Percentiles rank a stretch among this genome's conserved stretches.
Conservation (phyloP, 768 basidiomycete genomes). For the Vishniacozyma victoriae region DNA sequence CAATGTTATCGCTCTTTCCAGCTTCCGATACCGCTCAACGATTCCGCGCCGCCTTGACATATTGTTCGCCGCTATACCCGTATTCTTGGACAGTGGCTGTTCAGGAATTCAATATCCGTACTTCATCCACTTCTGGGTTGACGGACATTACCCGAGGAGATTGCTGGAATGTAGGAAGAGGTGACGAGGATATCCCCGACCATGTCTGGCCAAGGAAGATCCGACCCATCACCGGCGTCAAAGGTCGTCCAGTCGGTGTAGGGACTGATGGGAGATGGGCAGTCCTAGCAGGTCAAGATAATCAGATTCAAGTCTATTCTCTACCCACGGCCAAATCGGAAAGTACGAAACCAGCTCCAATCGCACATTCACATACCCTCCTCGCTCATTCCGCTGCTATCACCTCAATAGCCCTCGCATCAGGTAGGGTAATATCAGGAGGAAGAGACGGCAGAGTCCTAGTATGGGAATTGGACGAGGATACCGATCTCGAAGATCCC, state of each 20-base stretch:
- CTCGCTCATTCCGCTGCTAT: constrained; percentile 38
- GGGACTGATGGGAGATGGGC: constrained; percentile 42
- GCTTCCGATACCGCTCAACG: background rate
- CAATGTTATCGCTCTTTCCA: constrained; percentile 36
- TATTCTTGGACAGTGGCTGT: constrained; percentile 44
- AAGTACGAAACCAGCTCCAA: constrained; percentile 1
- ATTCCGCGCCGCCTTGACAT: constrained; percentile 37
- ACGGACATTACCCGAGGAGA: constrained; percentile 8
- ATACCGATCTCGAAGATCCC: constrained; percentile 4
- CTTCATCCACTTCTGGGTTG: background rate
- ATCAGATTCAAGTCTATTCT: constrained; percentile 45
- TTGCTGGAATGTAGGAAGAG: constrained; percentile 11
- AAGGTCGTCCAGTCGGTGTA: constrained; percentile 34
- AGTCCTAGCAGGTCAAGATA: constrained; percentile 42
- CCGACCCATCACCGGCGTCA: constrained; percentile 36
- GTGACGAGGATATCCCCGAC: constrained; percentile 5
- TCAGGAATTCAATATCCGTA: constrained; percentile 34
- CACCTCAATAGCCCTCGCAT: constrained; percentile 31
- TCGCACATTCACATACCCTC: constrained; percentile 41
- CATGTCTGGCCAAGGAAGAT: constrained; percentile 31
- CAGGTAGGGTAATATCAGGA: constrained; percentile 40
- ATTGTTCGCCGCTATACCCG: constrained; percentile 43
- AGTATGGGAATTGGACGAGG: constrained; percentile 43
- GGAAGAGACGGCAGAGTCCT: constrained; percentile 40
- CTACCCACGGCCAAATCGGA: constrained; percentile 15